Evolutionary conservation across 345 rosid species (phyloP).

Genomic region (Lepidium aucheri): DNA sequence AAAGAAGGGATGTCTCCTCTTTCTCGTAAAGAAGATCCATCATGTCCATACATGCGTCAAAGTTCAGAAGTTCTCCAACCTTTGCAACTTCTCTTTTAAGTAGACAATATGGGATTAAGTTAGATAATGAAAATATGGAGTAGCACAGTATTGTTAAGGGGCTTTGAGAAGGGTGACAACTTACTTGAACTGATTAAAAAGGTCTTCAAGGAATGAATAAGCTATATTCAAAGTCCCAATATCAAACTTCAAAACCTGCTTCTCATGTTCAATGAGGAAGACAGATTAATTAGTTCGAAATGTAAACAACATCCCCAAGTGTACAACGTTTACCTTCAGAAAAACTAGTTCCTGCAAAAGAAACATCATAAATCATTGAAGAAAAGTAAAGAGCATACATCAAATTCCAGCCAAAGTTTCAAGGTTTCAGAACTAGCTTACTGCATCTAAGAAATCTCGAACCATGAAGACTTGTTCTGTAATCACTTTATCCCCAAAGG

Average conservation of each 20-base stretch:
- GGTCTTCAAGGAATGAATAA: constrained; percentile 48
- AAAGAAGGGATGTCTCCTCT: constrained; percentile 47
- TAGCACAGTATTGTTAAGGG: neutral
- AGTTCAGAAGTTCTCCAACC: constrained; percentile 55
- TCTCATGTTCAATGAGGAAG: neutral
- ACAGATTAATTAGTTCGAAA: neutral
- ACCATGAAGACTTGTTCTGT: constrained; percentile 55
- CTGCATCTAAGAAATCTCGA: constrained; percentile 69
- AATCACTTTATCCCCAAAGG: constrained; percentile 46
- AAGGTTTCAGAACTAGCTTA: constrained; percentile 26
- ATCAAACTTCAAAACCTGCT: constrained; percentile 54
- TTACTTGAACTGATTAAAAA: constrained; percentile 51
- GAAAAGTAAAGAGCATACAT: neutral
- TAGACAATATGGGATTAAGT: neutral
- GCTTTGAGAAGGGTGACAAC: constrained; percentile 1
- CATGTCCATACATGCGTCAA: constrained; percentile 72
- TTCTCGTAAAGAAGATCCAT: constrained; percentile 87
- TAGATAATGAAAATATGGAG: neutral
- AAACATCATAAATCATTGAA: neutral
- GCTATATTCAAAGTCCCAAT: constrained; percentile 50
- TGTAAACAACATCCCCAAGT: neutral
- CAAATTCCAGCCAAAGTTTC: neutral
- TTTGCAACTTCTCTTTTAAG: constrained; percentile 59
- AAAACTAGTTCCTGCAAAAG: constrained; percentile 52
- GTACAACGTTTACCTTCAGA: constrained; percentile 43